Evolutionary conservation across 2,329 filamentous ascomycete genomes (phyloP).

Genomic region (Aspergillus uvarum): DNA sequence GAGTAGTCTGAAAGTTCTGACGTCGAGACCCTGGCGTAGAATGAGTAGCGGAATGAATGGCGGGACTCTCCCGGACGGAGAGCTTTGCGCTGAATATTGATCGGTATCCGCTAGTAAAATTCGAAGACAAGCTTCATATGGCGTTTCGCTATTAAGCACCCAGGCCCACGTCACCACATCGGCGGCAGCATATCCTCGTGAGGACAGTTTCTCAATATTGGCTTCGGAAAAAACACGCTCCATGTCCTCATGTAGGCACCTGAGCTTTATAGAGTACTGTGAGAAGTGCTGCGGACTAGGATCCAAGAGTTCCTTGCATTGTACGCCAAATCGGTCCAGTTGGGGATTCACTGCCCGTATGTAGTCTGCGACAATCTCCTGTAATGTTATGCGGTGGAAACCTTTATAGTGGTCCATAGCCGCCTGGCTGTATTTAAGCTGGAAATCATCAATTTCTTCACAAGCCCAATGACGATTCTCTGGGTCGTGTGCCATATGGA

Average conservation of each 20-base stretch:
- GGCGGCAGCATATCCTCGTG: conserved; percentile 34
- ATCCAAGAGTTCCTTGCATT: not conserved
- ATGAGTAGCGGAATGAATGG: conserved; percentile 50
- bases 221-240: conserved; percentile 33
- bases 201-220: conserved; percentile 30
- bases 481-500: conserved; percentile 23
- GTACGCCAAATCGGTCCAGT: conserved; percentile 14
- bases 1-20: conserved; percentile 44
- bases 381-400: conserved; percentile 27
- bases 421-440: conserved; percentile 11
- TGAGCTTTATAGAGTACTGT: not conserved
- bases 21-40: conserved; percentile 44
- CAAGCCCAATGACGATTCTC: conserved; percentile 10
- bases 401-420: conserved; percentile 12
- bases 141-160: conserved; percentile 42
- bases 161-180: conserved; percentile 50
- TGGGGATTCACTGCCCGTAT: conserved; percentile 36
- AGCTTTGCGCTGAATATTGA: conserved; percentile 8
- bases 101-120: conserved; percentile 34
- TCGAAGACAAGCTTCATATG: conserved; percentile 39
- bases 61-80: conserved; percentile 33
- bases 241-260: conserved; percentile 28
- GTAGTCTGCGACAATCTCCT: conserved; percentile 41
- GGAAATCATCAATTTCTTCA: conserved; percentile 4
- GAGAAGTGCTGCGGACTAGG: not conserved